Percentiles rank a stretch among this genome's conserved stretches.
Evolutionary conservation across 352 stramenopile genomes (phyloP).

Genomic region (Pythium inflatum): DNA sequence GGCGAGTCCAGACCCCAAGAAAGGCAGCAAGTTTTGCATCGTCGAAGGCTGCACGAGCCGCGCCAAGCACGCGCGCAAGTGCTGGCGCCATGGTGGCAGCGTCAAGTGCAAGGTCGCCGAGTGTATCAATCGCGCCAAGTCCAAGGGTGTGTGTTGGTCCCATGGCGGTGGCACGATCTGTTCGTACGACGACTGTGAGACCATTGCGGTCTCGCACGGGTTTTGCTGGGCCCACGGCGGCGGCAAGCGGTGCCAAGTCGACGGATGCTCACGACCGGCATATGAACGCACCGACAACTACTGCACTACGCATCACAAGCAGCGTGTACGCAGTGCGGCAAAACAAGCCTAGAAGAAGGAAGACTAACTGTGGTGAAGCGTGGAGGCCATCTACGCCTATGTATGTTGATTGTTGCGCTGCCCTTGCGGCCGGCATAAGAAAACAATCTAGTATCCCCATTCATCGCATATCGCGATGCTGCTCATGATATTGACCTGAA

Average conservation of each 20-base stretch:
- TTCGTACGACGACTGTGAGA: constrained; percentile 49
- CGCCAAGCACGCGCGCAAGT: constrained; percentile 60
- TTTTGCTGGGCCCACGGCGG: constrained; percentile 79
- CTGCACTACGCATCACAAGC: constrained; percentile 54
- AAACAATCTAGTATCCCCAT: no score
- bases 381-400: no score
- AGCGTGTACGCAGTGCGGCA: background rate
- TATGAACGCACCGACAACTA: constrained; percentile 67
- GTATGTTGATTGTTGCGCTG: no score
- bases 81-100: constrained; percentile 65
- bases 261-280: constrained; percentile 51
- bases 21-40: constrained; percentile 63
- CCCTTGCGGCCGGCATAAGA: no score
- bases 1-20: constrained; percentile 35
- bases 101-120: constrained; percentile 61
- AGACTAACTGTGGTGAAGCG: no score
- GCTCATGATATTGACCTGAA: no score
- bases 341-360: no score
- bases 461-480: no score
- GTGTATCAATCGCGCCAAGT: constrained; percentile 73
- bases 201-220: constrained; percentile 61
- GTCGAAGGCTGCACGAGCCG: constrained; percentile 61
- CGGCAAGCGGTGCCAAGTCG: constrained; percentile 59
- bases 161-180: constrained; percentile 55
- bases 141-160: constrained; percentile 66